A percentile compares a stretch with the other conserved stretches of the same genome.
These are phyloP conservation scores for Tetrapyrgos nigripes DNA, from an alignment of 1,284 basidiomycete genomes.

Conservation along the genomic window DNA sequence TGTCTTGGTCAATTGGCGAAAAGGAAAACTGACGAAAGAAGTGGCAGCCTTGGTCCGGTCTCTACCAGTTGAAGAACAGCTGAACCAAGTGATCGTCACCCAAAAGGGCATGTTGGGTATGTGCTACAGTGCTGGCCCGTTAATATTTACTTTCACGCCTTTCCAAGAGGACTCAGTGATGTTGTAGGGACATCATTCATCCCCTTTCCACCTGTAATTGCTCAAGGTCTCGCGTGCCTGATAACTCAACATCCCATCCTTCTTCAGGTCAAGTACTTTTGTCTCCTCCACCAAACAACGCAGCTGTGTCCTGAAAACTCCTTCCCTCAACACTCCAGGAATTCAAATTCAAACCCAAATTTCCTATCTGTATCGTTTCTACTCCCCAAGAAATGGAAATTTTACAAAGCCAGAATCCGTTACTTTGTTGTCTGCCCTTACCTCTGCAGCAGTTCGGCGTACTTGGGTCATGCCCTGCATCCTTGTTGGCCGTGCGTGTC, in stretches of 20 bases:
- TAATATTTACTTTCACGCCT: not conserved
- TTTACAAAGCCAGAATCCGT: constrained; percentile 41
- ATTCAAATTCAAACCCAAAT: constrained; percentile 69
- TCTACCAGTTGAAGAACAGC: constrained; percentile 97
- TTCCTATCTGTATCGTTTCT: constrained; percentile 64
- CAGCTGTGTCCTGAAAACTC: constrained; percentile 31
- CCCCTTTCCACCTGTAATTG: constrained; percentile 70
- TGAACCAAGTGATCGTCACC: constrained; percentile 98
- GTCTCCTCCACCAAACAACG: constrained; percentile 57
- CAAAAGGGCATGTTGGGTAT: constrained; percentile 97
- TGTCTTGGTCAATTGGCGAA: constrained; percentile 99
- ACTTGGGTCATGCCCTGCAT: too few species aligned
- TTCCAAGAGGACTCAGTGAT: constrained; percentile 44
- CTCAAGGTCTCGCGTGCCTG: constrained; percentile 55
- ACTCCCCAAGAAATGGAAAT: constrained; percentile 36
- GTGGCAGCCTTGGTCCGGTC: constrained; percentile 98
- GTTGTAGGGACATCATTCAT: constrained; percentile 52
- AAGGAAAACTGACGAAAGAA: constrained; percentile 99
- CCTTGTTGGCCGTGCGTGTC: too few species aligned
- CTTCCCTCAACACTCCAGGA: constrained; percentile 51
- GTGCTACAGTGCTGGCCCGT: constrained; percentile 24
- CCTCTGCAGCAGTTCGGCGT: too few species aligned
- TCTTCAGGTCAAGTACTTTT: constrained; percentile 66
- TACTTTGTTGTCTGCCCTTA: too few species aligned
- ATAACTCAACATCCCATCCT: constrained; percentile 69